These are phyloP conservation scores for Phytophthora lateralis DNA, from an alignment of 352 stramenopile species.

Conservation along the genomic window DNA sequence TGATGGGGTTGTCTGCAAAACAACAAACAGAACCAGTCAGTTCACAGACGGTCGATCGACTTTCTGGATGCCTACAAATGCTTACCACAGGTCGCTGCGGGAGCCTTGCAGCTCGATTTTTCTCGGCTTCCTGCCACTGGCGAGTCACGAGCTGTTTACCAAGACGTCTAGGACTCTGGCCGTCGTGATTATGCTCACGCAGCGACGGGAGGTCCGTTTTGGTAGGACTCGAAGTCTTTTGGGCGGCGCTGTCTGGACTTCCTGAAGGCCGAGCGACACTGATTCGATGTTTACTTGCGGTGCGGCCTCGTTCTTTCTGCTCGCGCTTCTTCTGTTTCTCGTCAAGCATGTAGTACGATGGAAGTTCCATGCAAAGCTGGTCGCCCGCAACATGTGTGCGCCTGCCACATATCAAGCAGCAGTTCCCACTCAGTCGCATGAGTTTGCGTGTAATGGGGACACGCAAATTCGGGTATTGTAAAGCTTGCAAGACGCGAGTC, in stretches of 20 bases:
- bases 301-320: slow-evolving; percentile 42
- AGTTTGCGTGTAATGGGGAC: slow-evolving; percentile 84
- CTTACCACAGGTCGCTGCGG: slow-evolving; percentile 41
- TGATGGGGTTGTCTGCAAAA: slow-evolving; percentile 37
- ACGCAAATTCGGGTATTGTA: slow-evolving; percentile 68
- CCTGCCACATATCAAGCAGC: slow-evolving; percentile 75
- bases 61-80: neutral
- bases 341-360: slow-evolving; percentile 68
- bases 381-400: slow-evolving; percentile 76
- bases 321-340: slow-evolving; percentile 63
- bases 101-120: slow-evolving; percentile 33
- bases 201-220: slow-evolving; percentile 36
- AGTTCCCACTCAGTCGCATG: slow-evolving; percentile 83
- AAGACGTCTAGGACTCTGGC: slow-evolving; percentile 35
- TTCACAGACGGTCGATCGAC: neutral
- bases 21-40: slow-evolving; percentile 3
- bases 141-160: slow-evolving; percentile 51
- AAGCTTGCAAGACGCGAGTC: slow-evolving; percentile 71
- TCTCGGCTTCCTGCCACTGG: slow-evolving; percentile 65
- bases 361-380: slow-evolving; percentile 81
- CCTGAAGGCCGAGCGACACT: slow-evolving; percentile 32
- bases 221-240: slow-evolving; percentile 6
- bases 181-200: slow-evolving; percentile 21
- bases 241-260: neutral
- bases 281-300: slow-evolving; percentile 58